phyloP scores from a whole-genome alignment of 345 rosid genomes.

The Raphanus raphanistrum region DNA sequence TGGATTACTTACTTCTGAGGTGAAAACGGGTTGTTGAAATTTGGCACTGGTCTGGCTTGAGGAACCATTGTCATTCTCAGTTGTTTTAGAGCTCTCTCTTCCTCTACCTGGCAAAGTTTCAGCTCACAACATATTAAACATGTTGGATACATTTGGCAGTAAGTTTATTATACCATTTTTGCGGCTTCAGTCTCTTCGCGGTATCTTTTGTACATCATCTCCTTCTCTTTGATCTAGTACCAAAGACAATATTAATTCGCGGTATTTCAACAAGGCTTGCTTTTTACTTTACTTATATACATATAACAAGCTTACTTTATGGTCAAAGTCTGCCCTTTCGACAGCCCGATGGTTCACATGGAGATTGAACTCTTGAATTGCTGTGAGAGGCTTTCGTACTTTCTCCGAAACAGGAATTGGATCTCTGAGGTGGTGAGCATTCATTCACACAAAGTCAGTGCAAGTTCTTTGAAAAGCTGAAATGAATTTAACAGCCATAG shows the following conservation, averaged over 20 bases:
- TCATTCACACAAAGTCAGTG: not conserved
- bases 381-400: slow-evolving; percentile 5
- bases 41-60: slow-evolving; percentile 72
- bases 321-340: slow-evolving; percentile 1
- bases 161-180: not conserved
- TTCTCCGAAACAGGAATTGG: not conserved
- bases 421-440: not conserved
- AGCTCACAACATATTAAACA: not conserved
- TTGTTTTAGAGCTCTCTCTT: slow-evolving; percentile 46
- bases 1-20: slow-evolving; percentile 41
- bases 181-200: slow-evolving; percentile 10
- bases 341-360: not conserved
- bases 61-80: slow-evolving; percentile 81
- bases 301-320: not conserved
- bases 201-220: slow-evolving; percentile 60
- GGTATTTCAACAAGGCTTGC: not conserved
- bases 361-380: not conserved
- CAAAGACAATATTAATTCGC: not conserved
- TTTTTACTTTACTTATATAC: not conserved
- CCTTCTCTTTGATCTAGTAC: slow-evolving; percentile 77
- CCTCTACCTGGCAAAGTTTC: not conserved
- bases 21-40: slow-evolving; percentile 66
- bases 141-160: not conserved
- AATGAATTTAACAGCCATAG: not conserved
- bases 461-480: not conserved